These are phyloP conservation scores for Leptomonas seymouri DNA, from an alignment of 208 protist species.

Conservation along the genomic window DNA sequence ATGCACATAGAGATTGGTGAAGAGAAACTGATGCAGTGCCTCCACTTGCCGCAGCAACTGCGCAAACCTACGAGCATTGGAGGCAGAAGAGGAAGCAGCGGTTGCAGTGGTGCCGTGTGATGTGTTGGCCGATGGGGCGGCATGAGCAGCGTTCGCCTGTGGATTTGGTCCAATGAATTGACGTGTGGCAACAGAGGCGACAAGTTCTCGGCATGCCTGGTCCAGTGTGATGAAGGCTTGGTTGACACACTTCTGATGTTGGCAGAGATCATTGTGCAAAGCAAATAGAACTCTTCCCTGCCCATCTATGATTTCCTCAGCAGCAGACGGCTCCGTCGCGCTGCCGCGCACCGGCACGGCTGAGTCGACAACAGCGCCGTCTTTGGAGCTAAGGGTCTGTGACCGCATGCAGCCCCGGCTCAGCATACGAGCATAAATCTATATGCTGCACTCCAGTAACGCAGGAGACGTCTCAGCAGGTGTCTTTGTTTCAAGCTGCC, in stretches of 20 bases:
- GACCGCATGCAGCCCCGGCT: not conserved
- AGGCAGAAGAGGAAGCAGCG: not conserved
- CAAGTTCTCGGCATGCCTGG: constrained; percentile 17
- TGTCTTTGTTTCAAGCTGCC: too few relatives aligned
- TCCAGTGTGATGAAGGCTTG: constrained; percentile 27
- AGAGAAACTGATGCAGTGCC: constrained; percentile 33
- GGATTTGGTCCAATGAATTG: not conserved
- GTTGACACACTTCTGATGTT: constrained; percentile 25
- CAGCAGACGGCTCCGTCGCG: not conserved
- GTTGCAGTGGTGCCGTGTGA: too few relatives aligned
- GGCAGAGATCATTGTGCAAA: constrained; percentile 17
- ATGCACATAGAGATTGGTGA: constrained; percentile 32
- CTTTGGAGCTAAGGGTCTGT: not conserved
- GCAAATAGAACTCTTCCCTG: constrained; percentile 10
- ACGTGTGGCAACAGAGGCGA: constrained; percentile 1
- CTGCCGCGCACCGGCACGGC: not conserved
- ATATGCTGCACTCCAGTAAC: too few relatives aligned
- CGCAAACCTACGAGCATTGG: not conserved
- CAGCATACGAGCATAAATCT: too few relatives aligned
- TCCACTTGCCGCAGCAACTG: constrained; percentile 27
- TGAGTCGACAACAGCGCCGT: not conserved
- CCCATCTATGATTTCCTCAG: not conserved
- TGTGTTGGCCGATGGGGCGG: not conserved
- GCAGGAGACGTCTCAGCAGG: too few relatives aligned
- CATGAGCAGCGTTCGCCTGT: not conserved